Base-by-base conservation (phyloP, 2,329 filamentous ascomycete species). In the Peltaster fructicola region DNA sequence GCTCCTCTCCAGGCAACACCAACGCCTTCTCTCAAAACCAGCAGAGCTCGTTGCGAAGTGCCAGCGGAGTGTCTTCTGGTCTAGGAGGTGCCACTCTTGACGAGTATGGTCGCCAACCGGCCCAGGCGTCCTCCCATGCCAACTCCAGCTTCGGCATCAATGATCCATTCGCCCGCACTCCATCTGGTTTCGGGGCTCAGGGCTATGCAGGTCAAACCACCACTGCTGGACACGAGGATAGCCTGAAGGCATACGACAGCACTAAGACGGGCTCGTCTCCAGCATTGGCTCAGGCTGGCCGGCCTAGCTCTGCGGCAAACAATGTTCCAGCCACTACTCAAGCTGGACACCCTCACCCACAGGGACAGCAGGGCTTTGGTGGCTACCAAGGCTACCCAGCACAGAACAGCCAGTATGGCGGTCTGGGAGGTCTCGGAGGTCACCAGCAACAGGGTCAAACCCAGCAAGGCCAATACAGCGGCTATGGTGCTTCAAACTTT, bases 291-390 rank as follows among this genome's bases (percentile, higher is more conserved):
- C 68, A 72, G 43, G 65, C 64, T 21, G 66, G 67, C 35, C 65
- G 69, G 32, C 68, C 69, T 18, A 66, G 65, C 20, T 73, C 68
- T 17, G 67, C 68, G 6, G 63, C 65, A 15, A 72, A 70, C 50
- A 69, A 56, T 39, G 57, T 55, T 13, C 59, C 56, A 18, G 58
- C 59, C 21, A 53, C 56, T 28, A 47, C 45, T 43, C 64, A 67
- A 39, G 51, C 57, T 22, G 56, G 57, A 15, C 50, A 65, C 23
- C 63, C 65, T 22, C 62, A 59, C 21, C 59, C 65, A 25, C 63
- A 65, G 44, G 65, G 70, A 42, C 65, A 69, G 44, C 62, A 64
- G 43, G 59, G 56, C 22, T 69, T 67, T 35, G 61, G 45, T 25
- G 59, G 55, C 21, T 71, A 70, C 34, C 61, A 62, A 15, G 50